A percentile compares a stretch with the other conserved stretches of the same genome.
Evolutionary conservation across 1,284 basidiomycete species (phyloP).

Genomic region (Puccinia polysora): DNA sequence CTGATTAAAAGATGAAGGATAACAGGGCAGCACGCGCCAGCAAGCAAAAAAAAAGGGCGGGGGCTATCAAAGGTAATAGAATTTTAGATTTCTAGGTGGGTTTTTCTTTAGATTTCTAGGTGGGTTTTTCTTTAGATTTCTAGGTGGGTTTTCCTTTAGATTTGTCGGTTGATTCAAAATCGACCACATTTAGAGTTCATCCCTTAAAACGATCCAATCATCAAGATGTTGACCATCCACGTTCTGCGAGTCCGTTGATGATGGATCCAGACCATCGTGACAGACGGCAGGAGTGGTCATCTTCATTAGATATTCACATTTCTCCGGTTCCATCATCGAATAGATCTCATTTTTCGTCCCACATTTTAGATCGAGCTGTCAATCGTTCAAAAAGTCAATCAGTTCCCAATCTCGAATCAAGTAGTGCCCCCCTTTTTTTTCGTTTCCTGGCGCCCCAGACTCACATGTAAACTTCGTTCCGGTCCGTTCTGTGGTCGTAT

Average conservation of each 20-base stretch:
- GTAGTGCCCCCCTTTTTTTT: not conserved
- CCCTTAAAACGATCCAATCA: constrained; percentile 85
- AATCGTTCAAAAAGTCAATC: constrained; percentile 2
- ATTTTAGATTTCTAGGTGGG: no score
- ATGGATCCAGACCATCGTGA: constrained; percentile 47
- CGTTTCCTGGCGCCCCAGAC: constrained; percentile 14
- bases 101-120: no score
- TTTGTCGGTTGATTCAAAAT: no score
- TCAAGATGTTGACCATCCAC: constrained; percentile 86
- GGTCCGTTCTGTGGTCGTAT: constrained; percentile 69
- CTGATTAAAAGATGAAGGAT: no score
- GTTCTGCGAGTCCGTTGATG: constrained; percentile 72
- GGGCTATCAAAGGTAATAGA: no score
- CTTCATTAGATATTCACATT: constrained; percentile 90
- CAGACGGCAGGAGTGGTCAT: constrained; percentile 86
- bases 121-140: no score
- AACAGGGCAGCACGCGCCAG: no score
- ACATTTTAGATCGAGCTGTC: constrained; percentile 72
- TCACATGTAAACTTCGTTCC: constrained; percentile 69
- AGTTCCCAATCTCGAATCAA: not conserved
- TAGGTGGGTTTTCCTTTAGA: no score
- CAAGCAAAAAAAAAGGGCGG: no score
- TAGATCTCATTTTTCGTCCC: constrained; percentile 79
- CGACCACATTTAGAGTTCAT: constrained; percentile 68
- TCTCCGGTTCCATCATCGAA: constrained; percentile 82